Conservation (phyloP, 169 alveolate species). For the Eimeria sp. region DNA sequence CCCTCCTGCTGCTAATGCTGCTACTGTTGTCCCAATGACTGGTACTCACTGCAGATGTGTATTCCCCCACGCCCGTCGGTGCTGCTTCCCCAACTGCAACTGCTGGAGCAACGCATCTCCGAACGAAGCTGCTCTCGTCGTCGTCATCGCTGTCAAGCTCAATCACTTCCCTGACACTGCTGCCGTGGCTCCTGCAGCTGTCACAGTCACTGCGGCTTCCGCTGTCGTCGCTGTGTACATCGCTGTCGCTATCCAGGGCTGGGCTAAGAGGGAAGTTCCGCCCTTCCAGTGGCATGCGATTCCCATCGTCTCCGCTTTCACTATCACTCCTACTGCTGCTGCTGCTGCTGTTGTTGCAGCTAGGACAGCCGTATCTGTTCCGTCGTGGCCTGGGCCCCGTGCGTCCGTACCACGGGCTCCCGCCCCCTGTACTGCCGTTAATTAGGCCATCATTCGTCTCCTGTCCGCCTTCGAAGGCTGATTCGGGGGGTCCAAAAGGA, state of each 20-base stretch:
- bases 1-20: neutral
- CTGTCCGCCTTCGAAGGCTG: neutral
- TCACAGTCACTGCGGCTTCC: neutral
- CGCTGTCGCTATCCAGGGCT: neutral
- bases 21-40: neutral
- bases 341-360: neutral
- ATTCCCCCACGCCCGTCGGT: neutral
- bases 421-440: neutral
- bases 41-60: neutral
- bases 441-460: neutral
- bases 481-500: neutral
- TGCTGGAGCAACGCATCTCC: slow-evolving; percentile 9
- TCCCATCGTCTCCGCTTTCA: neutral
- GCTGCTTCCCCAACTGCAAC: neutral
- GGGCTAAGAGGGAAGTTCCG: neutral
- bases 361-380: neutral
- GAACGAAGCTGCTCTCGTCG: neutral
- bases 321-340: neutral
- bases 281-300: neutral
- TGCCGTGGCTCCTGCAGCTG: slow-evolving; percentile 1
- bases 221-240: neutral
- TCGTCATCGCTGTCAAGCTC: slow-evolving; percentile 47
- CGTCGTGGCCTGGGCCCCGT: neutral
- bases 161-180: slow-evolving; percentile 26
- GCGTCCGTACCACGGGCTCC: neutral